Evolutionary conservation across 192 early-diverging fungal species (phyloP).

Genomic region (Phycomyces nitens): DNA sequence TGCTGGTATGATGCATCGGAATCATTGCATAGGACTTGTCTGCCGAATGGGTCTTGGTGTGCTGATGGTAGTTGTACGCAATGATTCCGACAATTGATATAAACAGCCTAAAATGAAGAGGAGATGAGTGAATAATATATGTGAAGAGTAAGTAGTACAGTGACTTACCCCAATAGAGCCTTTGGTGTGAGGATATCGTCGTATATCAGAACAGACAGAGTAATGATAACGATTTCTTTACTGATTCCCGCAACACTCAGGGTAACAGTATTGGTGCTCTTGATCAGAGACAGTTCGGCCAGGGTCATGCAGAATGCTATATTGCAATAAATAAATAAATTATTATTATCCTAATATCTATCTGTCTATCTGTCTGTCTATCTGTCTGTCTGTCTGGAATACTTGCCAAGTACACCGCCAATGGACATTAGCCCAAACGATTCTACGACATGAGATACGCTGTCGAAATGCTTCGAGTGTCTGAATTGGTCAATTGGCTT

Average conservation of each 20-base stretch:
- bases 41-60: too few species aligned
- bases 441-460: constrained; percentile 30
- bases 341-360: too few species aligned
- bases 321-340: not conserved
- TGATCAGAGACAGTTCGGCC: constrained; percentile 74
- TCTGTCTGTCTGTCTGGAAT: too few species aligned
- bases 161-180: constrained; percentile 60
- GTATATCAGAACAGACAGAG: constrained; percentile 64
- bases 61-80: constrained; percentile 37
- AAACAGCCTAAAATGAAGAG: constrained; percentile 36
- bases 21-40: constrained; percentile 15
- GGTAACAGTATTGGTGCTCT: constrained; percentile 72
- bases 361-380: too few species aligned
- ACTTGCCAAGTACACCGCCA: constrained; percentile 59
- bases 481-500: constrained; percentile 52
- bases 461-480: constrained; percentile 53
- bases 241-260: constrained; percentile 79
- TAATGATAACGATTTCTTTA: constrained; percentile 78
- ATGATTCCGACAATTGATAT: constrained; percentile 58
- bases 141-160: not conserved
- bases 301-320: constrained; percentile 77
- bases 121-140: constrained; percentile 13
- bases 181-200: constrained; percentile 64
- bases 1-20: constrained; percentile 12
- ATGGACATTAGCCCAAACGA: constrained; percentile 52